Evolutionary conservation across 2,329 filamentous ascomycete genomes (phyloP).

Genomic region (Ophiostoma montium): DNA sequence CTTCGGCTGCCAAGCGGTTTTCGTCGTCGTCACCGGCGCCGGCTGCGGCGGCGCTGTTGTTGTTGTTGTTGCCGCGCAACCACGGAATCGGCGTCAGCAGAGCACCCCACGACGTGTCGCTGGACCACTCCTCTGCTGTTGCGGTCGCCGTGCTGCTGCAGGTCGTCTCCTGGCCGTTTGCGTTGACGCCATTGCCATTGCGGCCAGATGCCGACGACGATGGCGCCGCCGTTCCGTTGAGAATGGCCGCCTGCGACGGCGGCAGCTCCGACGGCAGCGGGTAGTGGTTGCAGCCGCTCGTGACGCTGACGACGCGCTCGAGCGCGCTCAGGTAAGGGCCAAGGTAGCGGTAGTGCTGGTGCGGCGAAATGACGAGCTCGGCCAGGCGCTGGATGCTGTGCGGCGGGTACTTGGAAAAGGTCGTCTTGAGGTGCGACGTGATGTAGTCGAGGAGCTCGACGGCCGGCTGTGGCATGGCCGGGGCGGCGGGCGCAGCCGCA

Average conservation of each 20-base stretch:
- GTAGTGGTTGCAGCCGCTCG: conserved; percentile 65
- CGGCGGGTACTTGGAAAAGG: conserved; percentile 64
- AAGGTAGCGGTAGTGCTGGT: conserved; percentile 65
- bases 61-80: conserved; percentile 35
- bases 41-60: neutral
- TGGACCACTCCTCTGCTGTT: conserved; percentile 38
- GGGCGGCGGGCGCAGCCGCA: conserved; percentile 21
- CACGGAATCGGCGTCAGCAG: conserved; percentile 89
- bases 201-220: neutral
- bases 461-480: conserved; percentile 46
- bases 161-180: neutral
- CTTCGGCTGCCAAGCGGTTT: neutral
- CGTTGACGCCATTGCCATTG: neutral
- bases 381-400: conserved; percentile 87
- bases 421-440: conserved; percentile 42
- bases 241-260: neutral
- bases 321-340: conserved; percentile 80
- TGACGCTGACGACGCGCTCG: conserved; percentile 81
- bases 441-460: conserved; percentile 48
- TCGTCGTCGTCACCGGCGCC: conserved; percentile 1
- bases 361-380: conserved; percentile 69
- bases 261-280: conserved; percentile 59
- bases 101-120: conserved; percentile 79
- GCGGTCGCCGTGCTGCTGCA: neutral
- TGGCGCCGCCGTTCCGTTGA: neutral